Base-by-base conservation (phyloP, 192 early-diverging fungal genomes). In the Thoreauomyces humboldtii region DNA sequence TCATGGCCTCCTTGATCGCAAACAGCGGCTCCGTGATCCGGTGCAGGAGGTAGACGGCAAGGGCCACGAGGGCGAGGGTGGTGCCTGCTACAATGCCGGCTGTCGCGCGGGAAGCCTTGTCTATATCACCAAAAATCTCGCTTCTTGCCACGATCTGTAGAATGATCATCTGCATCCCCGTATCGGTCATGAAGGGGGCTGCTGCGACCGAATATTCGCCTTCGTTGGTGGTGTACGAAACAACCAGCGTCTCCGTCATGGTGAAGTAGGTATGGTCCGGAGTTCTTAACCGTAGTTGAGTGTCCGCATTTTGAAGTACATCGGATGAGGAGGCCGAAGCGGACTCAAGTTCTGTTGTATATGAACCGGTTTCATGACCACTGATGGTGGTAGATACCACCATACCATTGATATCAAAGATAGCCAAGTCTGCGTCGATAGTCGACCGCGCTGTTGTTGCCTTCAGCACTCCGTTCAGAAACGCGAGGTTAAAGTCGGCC, bases 1-100 rank as follows among this genome's bases (percentile, higher is more conserved):
- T 52, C 50, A 52, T 52, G 15, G 50, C 50, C 29, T 52, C 14
- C 17, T 52, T 15, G 24, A 52, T 52, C 2, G 4, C 24, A 22
- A 52, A 52, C 29, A 52, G 50, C 25, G 50, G 50, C 27, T 52
- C 15, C 24, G 50, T 52, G 17, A 52, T 27, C 21, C 29, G 32
- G 32, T 52, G 50, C 29, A 52, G 24, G 14, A 52, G 50, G 19
- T 31, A 15, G 27, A 52, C 32, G 19, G 29, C 32, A 4, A 52
- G 6, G 14, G 32, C 17, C 29, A 31, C 3, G 4, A 52, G 17
- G 25, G 19, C 29, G 4, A 52, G 19, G 25, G 32, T 29, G 32
- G 32, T 31, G 15, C 19, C 50, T 4, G 50, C 50, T 17, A 52
- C 27, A 52, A 52, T 29, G 19, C 25, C 27, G 19, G 50, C 50